Evolutionary conservation across 2,329 filamentous ascomycete species (phyloP).

Genomic region (Achaetomium macrosporum): DNA sequence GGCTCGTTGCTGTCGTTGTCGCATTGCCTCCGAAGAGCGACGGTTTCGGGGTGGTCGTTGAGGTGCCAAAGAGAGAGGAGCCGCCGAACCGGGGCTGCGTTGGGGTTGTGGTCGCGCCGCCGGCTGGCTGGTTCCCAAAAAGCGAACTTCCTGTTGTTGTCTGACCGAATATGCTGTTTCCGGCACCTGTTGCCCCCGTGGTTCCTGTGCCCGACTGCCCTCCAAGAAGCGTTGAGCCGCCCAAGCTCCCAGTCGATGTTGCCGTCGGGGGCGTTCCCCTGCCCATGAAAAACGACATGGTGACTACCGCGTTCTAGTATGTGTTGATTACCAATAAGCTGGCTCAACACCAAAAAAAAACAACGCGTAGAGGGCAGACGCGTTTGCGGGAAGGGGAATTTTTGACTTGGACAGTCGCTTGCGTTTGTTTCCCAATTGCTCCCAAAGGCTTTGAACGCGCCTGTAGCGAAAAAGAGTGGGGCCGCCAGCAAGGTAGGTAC

Average conservation of each 20-base stretch:
- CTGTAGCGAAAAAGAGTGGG: neutral
- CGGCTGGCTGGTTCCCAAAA: constrained; percentile 1
- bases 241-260: constrained; percentile 9
- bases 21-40: constrained; percentile 20
- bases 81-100: constrained; percentile 3
- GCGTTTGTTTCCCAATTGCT: neutral
- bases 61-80: constrained; percentile 13
- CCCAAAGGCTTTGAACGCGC: constrained; percentile 11
- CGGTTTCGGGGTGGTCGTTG: constrained; percentile 15
- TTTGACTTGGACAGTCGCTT: neutral
- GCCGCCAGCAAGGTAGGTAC: neutral
- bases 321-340: neutral
- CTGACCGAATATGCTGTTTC: constrained; percentile 15
- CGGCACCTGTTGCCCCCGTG: constrained; percentile 5
- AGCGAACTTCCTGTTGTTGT: constrained; percentile 13
- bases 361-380: constrained; percentile 9
- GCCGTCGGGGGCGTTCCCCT: constrained; percentile 16
- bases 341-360: neutral
- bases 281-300: constrained; percentile 20
- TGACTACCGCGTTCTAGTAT: neutral
- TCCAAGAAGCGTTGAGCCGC: constrained; percentile 10
- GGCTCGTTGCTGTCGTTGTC: neutral
- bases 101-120: neutral
- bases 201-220: constrained; percentile 11
- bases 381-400: constrained; percentile 2